A percentile compares a stretch with the other conserved stretches of the same genome.
phyloP scores from a whole-genome alignment of 2,329 filamentous ascomycete genomes.

The Fusarium pseudograminearum region DNA sequence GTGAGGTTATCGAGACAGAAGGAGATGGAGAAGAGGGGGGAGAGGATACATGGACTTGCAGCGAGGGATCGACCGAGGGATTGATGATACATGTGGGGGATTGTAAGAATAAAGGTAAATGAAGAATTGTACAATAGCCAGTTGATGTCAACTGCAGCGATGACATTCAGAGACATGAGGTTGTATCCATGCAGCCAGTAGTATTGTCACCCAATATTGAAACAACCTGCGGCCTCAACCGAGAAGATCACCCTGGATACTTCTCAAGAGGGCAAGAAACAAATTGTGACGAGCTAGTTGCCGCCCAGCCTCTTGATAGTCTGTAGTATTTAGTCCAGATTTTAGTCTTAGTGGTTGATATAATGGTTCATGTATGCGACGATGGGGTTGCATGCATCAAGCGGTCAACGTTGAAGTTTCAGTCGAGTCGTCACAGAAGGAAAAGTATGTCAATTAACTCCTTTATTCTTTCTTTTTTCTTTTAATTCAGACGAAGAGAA shows the following conservation, averaged over 20 bases:
- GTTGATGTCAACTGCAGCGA: neutral
- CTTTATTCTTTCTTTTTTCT: no score
- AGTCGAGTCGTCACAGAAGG: no score
- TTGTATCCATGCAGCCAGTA: slow-evolving; percentile 18
- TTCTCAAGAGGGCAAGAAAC: slow-evolving; percentile 10
- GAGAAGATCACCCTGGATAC: slow-evolving; percentile 4
- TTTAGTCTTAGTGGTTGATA: slow-evolving; percentile 10
- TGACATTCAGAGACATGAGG: neutral
- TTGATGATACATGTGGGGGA: slow-evolving; percentile 18
- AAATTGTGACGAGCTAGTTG: slow-evolving; percentile 14
- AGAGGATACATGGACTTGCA: slow-evolving; percentile 68
- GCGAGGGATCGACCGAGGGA: slow-evolving; percentile 48
- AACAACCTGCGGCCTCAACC: slow-evolving; percentile 7
- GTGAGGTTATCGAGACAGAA: slow-evolving; percentile 63
- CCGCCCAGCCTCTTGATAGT: slow-evolving; percentile 6
- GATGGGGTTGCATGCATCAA: slow-evolving; percentile 30
- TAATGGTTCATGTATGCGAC: slow-evolving; percentile 29
- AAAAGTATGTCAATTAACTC: no score
- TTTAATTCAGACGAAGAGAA: no score
- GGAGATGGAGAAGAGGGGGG: slow-evolving; percentile 62
- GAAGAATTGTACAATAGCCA: slow-evolving; percentile 8
- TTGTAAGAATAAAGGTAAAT: slow-evolving; percentile 37
- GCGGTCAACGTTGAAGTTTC: slow-evolving; percentile 9
- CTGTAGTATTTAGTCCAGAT: neutral
- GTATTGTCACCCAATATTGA: slow-evolving; percentile 3